phyloP scores from a whole-genome alignment of 108 stramenopile species.

The Epithemia pelagica region DNA sequence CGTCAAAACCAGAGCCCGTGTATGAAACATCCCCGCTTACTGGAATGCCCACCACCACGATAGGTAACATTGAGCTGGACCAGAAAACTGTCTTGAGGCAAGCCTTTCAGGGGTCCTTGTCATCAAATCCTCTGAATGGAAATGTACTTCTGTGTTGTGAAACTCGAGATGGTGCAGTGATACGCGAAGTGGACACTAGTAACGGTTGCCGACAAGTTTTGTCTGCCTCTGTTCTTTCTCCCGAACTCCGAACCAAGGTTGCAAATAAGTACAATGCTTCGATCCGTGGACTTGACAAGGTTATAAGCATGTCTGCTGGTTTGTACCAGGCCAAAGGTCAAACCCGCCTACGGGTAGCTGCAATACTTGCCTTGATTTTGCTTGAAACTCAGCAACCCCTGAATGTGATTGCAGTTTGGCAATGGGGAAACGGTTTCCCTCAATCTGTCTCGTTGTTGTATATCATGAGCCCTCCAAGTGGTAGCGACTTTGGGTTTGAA shows the following conservation, averaged over 20 bases:
- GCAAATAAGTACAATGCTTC: slow-evolving; percentile 27
- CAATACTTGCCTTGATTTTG: slow-evolving; percentile 31
- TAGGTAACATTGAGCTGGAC: slow-evolving; percentile 4
- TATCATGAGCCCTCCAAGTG: slow-evolving; percentile 43
- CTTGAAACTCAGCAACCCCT: slow-evolving; percentile 35
- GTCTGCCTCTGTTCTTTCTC: slow-evolving; percentile 35
- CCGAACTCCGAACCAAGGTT: slow-evolving; percentile 50
- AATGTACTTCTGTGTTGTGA: slow-evolving; percentile 53
- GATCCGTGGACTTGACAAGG: slow-evolving; percentile 36
- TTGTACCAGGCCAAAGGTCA: slow-evolving; percentile 47
- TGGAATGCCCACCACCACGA: slow-evolving; percentile 21
- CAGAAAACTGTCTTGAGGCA: slow-evolving; percentile 8
- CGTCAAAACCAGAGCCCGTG: slow-evolving; percentile 1
- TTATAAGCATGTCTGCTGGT: slow-evolving; percentile 53
- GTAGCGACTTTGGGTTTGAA: slow-evolving; percentile 53
- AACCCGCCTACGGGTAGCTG: slow-evolving; percentile 57
- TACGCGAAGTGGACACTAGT: slow-evolving; percentile 37
- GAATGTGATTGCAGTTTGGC: slow-evolving; percentile 62
- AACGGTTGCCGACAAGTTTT: slow-evolving; percentile 20
- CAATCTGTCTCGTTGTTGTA: slow-evolving; percentile 47
- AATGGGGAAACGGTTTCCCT: slow-evolving; percentile 64
- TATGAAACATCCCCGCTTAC: slow-evolving; percentile 31
- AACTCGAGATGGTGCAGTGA: slow-evolving; percentile 28
- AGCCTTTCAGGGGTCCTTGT: slow-evolving; percentile 22
- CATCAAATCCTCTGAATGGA: slow-evolving; percentile 58